Percentiles rank a stretch among this genome's conserved stretches.
Conservation (phyloP, 2,329 filamentous ascomycete species). For the Curvularia sp. region DNA sequence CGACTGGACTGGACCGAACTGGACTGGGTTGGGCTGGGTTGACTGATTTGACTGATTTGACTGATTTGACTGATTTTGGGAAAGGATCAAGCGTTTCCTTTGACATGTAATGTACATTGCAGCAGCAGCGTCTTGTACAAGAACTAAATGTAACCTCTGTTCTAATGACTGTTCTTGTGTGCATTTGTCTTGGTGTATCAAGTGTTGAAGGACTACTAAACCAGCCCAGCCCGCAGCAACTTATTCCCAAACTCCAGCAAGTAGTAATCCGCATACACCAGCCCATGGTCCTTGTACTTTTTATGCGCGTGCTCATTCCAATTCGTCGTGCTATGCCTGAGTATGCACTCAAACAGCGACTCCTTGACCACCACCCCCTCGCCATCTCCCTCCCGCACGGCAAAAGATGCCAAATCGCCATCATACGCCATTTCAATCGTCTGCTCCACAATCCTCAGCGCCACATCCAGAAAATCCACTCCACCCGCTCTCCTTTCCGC, state of each 20-base stretch:
- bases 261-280: conserved; percentile 61
- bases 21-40: background rate
- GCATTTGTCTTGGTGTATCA: background rate
- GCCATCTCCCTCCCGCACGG: background rate
- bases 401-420: conserved; percentile 35
- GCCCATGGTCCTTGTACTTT: conserved; percentile 55
- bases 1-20: background rate
- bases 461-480: conserved; percentile 21
- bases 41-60: background rate
- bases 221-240: conserved; percentile 48
- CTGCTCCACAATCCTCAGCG: conserved; percentile 34
- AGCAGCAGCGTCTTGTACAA: background rate
- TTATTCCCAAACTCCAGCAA: conserved; percentile 57
- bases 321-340: conserved; percentile 57
- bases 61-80: background rate
- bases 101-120: background rate
- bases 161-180: background rate
- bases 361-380: conserved; percentile 6
- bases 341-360: conserved; percentile 54
- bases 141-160: background rate
- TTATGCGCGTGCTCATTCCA: conserved; percentile 56
- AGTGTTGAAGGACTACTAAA: conserved; percentile 20
- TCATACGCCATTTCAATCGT: conserved; percentile 45
- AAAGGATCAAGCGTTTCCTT: background rate
- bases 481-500: conserved; percentile 5